These are phyloP conservation scores for Phytomonas francai DNA, from an alignment of 208 protist genomes.

Conservation along the genomic window DNA sequence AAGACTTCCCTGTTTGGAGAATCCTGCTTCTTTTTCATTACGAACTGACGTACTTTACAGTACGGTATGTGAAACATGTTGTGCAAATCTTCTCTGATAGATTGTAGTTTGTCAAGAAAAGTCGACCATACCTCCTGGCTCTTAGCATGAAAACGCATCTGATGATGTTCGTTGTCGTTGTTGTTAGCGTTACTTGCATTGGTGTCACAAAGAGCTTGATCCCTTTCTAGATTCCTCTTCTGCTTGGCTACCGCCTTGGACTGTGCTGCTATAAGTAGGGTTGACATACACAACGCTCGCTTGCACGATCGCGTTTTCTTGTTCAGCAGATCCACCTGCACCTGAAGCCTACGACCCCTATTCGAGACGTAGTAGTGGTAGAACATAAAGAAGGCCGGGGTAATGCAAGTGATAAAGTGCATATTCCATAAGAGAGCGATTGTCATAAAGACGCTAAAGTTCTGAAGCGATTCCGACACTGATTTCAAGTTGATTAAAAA, in stretches of 20 bases:
- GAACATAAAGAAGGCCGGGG: constrained; percentile 35
- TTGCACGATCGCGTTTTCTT: constrained; percentile 15
- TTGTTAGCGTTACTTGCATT: not conserved
- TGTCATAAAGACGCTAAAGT: constrained; percentile 60
- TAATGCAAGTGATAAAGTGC: constrained; percentile 35
- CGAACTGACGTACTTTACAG: not conserved
- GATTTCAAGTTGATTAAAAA: constrained; percentile 51
- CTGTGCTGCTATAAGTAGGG: constrained; percentile 25
- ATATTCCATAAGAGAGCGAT: constrained; percentile 48
- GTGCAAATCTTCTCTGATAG: not conserved
- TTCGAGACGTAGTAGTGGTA: constrained; percentile 56
- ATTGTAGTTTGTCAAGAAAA: not conserved
- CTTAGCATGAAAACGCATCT: not conserved
- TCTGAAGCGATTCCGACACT: constrained; percentile 29
- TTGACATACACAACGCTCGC: constrained; percentile 14
- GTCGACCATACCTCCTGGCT: not conserved
- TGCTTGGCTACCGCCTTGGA: constrained; percentile 19
- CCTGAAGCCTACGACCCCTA: constrained; percentile 36
- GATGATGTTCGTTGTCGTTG: not conserved
- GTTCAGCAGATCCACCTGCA: constrained; percentile 35
- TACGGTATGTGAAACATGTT: not conserved
- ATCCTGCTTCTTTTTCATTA: not conserved
- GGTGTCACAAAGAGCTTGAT: constrained; percentile 7
- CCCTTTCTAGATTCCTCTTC: constrained; percentile 20
- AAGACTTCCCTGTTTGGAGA: not conserved